phyloP scores from a whole-genome alignment of 345 rosid species.

The Syzygium aromaticum region DNA sequence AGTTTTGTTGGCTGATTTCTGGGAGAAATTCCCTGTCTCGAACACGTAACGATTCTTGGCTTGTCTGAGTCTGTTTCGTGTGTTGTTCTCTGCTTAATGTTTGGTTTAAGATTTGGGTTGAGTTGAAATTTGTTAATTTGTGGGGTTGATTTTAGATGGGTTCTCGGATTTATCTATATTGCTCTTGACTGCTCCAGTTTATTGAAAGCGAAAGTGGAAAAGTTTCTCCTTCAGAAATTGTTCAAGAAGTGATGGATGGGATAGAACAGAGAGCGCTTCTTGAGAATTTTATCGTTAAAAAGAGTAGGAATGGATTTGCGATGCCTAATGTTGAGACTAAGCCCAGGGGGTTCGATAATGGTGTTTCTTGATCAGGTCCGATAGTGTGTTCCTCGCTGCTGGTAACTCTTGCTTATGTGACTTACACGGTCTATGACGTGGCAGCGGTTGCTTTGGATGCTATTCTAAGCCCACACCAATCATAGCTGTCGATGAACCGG shows the following conservation, averaged over 20 bases:
- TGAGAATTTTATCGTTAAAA: neutral
- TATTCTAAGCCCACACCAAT: conserved; percentile 36
- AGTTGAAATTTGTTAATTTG: neutral
- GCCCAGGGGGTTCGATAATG: too few species aligned
- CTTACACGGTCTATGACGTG: conserved; percentile 6
- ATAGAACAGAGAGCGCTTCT: neutral
- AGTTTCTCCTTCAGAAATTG: neutral
- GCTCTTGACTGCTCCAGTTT: neutral
- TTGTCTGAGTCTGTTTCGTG: neutral
- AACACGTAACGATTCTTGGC: neutral
- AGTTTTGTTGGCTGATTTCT: neutral
- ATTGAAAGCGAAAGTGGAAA: neutral
- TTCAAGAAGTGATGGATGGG: neutral
- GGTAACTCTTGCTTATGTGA: neutral
- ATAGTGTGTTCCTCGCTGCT: neutral
- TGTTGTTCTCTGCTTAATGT: neutral
- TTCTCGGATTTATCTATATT: neutral
- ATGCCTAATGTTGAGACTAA: neutral
- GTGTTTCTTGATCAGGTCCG: neutral
- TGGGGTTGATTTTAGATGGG: neutral
- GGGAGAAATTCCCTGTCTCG: neutral
- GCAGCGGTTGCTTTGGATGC: conserved; percentile 76
- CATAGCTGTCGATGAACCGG: conserved; percentile 33
- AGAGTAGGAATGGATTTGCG: neutral
- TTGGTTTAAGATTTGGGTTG: neutral